These are phyloP conservation scores for Fusarium sp. DNA, from an alignment of 2,329 filamentous ascomycete species.

Conservation along the genomic window DNA sequence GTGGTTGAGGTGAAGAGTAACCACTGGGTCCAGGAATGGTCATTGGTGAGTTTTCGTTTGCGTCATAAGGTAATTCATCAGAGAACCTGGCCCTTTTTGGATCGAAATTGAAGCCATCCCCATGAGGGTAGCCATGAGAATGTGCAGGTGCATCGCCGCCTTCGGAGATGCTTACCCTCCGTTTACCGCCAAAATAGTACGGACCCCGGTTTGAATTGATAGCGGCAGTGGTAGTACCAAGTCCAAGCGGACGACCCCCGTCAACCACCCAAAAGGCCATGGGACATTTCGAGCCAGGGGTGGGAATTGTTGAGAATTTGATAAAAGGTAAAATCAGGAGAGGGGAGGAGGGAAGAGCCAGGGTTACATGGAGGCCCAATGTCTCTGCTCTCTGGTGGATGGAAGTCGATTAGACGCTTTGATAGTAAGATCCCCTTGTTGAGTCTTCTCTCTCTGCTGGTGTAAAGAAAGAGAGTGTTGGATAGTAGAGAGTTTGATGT, in stretches of 20 bases:
- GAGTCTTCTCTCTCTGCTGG: not conserved
- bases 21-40: conserved; percentile 17
- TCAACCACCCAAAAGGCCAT: conserved; percentile 56
- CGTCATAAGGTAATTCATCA: conserved; percentile 30
- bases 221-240: conserved; percentile 41
- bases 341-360: conserved; percentile 11
- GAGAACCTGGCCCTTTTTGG: conserved; percentile 42
- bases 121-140: not conserved
- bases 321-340: conserved; percentile 20
- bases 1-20: conserved; percentile 8
- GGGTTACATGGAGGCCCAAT: conserved; percentile 21
- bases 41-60: conserved; percentile 19
- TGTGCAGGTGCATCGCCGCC: conserved; percentile 37
- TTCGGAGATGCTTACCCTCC: conserved; percentile 52
- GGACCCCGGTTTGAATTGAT: conserved; percentile 37
- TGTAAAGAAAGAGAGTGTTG: not conserved
- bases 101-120: conserved; percentile 40
- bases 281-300: conserved; percentile 48
- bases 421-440: not conserved
- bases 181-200: conserved; percentile 53
- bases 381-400: not conserved
- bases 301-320: conserved; percentile 26
- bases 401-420: not conserved
- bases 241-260: conserved; percentile 47
- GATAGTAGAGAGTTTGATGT: conserved; percentile 4